A percentile compares a stretch with the other conserved stretches of the same genome.
phyloP scores from a whole-genome alignment of 768 basidiomycete species.

The Neoboletus brunneissimus region DNA sequence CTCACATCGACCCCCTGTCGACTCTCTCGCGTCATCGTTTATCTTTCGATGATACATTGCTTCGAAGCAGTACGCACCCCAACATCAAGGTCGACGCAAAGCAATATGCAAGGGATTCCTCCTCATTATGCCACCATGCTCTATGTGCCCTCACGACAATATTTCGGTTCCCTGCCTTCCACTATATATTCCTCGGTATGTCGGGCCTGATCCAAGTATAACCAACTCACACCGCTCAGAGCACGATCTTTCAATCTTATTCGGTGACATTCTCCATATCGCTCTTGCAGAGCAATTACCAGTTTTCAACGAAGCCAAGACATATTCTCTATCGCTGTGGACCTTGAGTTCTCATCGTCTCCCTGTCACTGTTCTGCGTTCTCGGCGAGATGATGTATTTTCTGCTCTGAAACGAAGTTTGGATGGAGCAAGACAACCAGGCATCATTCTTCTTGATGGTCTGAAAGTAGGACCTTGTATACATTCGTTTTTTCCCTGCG shows the following conservation, averaged over 20 bases:
- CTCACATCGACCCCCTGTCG: constrained; percentile 36
- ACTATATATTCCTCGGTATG: constrained; percentile 50
- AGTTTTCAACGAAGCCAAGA: constrained; percentile 42
- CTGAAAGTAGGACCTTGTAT: constrained; percentile 24
- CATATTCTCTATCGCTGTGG: constrained; percentile 47
- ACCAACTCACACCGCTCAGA: constrained; percentile 30
- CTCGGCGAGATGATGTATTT: constrained; percentile 32
- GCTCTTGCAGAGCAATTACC: constrained; percentile 35
- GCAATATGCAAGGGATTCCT: constrained; percentile 40
- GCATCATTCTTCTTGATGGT: constrained; percentile 21
- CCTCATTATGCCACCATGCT: constrained; percentile 51
- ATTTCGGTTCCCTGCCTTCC: constrained; percentile 45
- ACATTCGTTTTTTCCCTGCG: background rate
- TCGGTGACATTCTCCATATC: constrained; percentile 46
- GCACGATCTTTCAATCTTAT: constrained; percentile 41
- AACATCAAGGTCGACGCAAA: constrained; percentile 35
- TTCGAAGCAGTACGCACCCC: constrained; percentile 1
- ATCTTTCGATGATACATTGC: constrained; percentile 1
- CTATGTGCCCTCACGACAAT: constrained; percentile 51
- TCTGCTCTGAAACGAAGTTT: constrained; percentile 38
- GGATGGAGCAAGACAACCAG: constrained; percentile 21
- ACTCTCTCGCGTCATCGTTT: constrained; percentile 6
- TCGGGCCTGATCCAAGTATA: constrained; percentile 1
- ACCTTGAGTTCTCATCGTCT: constrained; percentile 49
- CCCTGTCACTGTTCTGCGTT: constrained; percentile 38